Conservation (phyloP, 306 rosid genomes). For the Castanea crenata region DNA sequence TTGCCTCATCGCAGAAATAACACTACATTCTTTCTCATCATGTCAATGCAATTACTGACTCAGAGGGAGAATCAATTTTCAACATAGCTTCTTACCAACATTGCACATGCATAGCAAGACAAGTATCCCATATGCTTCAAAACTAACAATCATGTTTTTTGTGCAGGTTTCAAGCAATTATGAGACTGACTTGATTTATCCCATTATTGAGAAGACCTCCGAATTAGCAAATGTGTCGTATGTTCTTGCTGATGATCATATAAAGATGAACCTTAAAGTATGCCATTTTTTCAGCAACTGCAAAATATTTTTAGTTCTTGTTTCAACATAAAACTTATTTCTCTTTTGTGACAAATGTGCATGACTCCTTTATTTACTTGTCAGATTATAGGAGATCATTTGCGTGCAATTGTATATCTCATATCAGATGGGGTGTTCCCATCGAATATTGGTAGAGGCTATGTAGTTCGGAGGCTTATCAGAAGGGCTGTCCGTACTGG, state of each 20-base stretch:
- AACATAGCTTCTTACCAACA: background rate
- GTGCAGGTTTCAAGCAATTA: conserved; percentile 91
- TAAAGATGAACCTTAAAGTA: conserved; percentile 75
- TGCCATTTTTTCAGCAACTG: conserved; percentile 23
- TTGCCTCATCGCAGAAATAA: conserved; percentile 15
- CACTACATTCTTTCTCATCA: background rate
- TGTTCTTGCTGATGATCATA: conserved; percentile 56
- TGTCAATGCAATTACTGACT: background rate
- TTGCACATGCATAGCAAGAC: background rate
- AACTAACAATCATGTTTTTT: conserved; percentile 24
- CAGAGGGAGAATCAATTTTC: background rate
- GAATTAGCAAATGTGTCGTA: conserved; percentile 71
- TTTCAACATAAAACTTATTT: conserved; percentile 21
- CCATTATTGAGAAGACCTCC: conserved; percentile 78
- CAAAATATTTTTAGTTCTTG: background rate
- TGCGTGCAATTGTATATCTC: conserved; percentile 95
- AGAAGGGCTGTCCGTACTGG: conserved; percentile 95
- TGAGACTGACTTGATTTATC: conserved; percentile 94
- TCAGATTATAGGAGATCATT: conserved; percentile 91
- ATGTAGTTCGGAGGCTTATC: conserved; percentile 85
- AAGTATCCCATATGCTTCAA: conserved; percentile 19
- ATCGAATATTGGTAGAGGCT: conserved; percentile 92
- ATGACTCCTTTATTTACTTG: conserved; percentile 10
- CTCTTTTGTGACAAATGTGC: background rate
- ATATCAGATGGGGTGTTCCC: conserved; percentile 90